These are phyloP conservation scores for Trifolium repens DNA, from an alignment of 306 rosid species.

Conservation along the genomic window DNA sequence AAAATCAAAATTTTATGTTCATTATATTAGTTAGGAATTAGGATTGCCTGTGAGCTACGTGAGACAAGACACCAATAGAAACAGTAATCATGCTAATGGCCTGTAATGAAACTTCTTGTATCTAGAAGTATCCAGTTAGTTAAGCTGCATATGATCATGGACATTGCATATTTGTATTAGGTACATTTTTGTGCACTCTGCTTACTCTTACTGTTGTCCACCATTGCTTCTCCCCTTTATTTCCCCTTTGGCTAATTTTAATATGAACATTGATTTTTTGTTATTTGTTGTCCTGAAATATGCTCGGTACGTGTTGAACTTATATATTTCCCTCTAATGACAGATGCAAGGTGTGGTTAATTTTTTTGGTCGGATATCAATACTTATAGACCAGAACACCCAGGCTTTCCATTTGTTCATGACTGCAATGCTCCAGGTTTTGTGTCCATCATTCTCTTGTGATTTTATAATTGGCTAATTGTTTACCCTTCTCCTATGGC, in stretches of 20 bases:
- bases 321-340: constrained; percentile 23
- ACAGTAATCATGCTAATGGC: neutral
- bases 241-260: constrained; percentile 5
- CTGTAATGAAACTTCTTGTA: constrained; percentile 8
- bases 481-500: constrained; percentile 8
- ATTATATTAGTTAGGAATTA: constrained; percentile 26
- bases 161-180: constrained; percentile 13
- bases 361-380: constrained; percentile 92
- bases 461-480: constrained; percentile 22
- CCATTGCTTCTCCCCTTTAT: neutral
- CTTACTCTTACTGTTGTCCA: neutral
- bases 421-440: constrained; percentile 97
- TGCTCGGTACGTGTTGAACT: constrained; percentile 28
- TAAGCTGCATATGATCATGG: constrained; percentile 25
- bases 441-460: constrained; percentile 25
- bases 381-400: constrained; percentile 95
- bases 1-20: constrained; percentile 21
- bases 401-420: constrained; percentile 97
- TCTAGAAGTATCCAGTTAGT: neutral
- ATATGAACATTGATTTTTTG: constrained; percentile 23
- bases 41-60: constrained; percentile 18
- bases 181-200: constrained; percentile 15
- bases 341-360: constrained; percentile 95
- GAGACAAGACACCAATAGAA: constrained; percentile 8
- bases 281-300: constrained; percentile 7